phyloP scores from a whole-genome alignment of 1,284 basidiomycete species.

The Leucoagaricus sp. region DNA sequence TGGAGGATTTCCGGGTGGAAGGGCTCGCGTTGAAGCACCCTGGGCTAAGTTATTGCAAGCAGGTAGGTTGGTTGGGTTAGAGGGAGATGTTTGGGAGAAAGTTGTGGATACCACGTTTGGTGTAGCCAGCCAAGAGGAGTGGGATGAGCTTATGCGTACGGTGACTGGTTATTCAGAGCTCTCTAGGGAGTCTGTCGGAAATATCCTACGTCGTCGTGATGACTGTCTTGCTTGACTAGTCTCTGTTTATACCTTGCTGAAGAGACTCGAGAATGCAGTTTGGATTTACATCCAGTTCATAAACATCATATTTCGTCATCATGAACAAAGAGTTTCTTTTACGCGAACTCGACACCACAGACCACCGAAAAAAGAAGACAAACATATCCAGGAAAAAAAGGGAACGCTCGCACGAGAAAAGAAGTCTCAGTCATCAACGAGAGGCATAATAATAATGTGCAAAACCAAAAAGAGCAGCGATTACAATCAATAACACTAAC shows the following conservation, averaged over 20 bases:
- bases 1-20: constrained; percentile 37
- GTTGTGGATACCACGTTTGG: constrained; percentile 49
- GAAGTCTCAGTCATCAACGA: no score
- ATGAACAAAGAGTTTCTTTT: constrained; percentile 9
- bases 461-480: constrained; percentile 33
- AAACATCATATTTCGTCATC: neutral
- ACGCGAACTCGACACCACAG: neutral
- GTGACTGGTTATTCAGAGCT: constrained; percentile 51
- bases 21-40: constrained; percentile 59
- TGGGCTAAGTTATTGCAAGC: constrained; percentile 75
- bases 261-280: no score
- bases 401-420: neutral
- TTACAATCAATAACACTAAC: constrained; percentile 28
- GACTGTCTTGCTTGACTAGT: constrained; percentile 25
- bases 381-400: neutral
- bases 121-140: constrained; percentile 40
- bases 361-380: neutral
- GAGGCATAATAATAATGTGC: constrained; percentile 18
- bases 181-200: constrained; percentile 52
- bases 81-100: constrained; percentile 49
- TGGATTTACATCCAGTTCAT: no score
- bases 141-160: constrained; percentile 48
- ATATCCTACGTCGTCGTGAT: constrained; percentile 49
- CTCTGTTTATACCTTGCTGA: no score
- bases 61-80: constrained; percentile 61